These are phyloP conservation scores for Trichoderma gracile DNA, from an alignment of 2,329 filamentous ascomycete species.

Conservation along the genomic window DNA sequence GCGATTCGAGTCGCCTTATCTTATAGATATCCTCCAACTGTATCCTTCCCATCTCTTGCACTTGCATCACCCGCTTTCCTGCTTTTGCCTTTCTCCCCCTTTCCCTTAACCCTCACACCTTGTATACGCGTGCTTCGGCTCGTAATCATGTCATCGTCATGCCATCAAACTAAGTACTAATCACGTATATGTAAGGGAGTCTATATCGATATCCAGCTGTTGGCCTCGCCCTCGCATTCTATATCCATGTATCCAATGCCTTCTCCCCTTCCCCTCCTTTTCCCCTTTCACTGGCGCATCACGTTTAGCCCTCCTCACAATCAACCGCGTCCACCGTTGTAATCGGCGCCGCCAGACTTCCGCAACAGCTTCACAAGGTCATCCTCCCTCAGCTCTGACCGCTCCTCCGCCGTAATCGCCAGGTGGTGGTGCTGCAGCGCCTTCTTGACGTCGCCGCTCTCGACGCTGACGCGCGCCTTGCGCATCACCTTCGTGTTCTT, in stretches of 20 bases:
- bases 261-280: not conserved
- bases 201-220: slow-evolving; percentile 17
- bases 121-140: not conserved
- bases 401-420: slow-evolving; percentile 62
- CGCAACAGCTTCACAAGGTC: slow-evolving; percentile 62
- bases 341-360: slow-evolving; percentile 69
- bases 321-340: slow-evolving; percentile 64
- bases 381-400: slow-evolving; percentile 59
- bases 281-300: not conserved
- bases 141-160: slow-evolving; percentile 1
- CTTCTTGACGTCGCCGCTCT: slow-evolving; percentile 65
- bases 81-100: too few relatives aligned
- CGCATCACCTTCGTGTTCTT: slow-evolving; percentile 66
- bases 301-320: not conserved
- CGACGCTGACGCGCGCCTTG: slow-evolving; percentile 67
- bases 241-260: not conserved
- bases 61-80: not conserved
- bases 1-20: too few relatives aligned
- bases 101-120: not conserved
- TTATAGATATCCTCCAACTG: not conserved
- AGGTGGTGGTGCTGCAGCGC: slow-evolving; percentile 66
- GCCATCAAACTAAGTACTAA: slow-evolving; percentile 15
- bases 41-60: not conserved
- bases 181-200: slow-evolving; percentile 14
- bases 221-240: not conserved